These are phyloP conservation scores for Pestalotiopsis sp. DNA, from an alignment of 2,329 filamentous ascomycete species.

Conservation along the genomic window DNA sequence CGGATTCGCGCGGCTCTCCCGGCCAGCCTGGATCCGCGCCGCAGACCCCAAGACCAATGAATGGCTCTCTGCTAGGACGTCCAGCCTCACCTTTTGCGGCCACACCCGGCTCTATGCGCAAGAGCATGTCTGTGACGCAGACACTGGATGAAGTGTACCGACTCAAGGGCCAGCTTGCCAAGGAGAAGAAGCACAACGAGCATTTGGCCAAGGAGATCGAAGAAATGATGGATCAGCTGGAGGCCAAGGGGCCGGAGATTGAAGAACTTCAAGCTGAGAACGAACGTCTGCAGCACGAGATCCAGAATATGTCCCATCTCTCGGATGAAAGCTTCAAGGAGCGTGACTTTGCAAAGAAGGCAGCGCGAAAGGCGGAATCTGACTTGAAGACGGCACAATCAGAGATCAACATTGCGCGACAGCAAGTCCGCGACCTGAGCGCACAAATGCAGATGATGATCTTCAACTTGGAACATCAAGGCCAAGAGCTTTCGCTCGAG, in stretches of 20 bases:
- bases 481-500: slow-evolving; percentile 71
- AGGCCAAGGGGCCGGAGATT: slow-evolving; percentile 85
- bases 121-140: slow-evolving; percentile 63
- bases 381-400: slow-evolving; percentile 65
- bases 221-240: slow-evolving; percentile 82
- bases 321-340: slow-evolving; percentile 82
- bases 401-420: slow-evolving; percentile 78
- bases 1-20: slow-evolving; percentile 38
- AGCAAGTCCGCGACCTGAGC: slow-evolving; percentile 86
- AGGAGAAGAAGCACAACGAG: slow-evolving; percentile 73
- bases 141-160: slow-evolving; percentile 67
- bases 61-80: slow-evolving; percentile 56
- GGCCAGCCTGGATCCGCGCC: slow-evolving; percentile 51
- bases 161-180: slow-evolving; percentile 72
- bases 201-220: slow-evolving; percentile 79
- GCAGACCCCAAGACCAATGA: slow-evolving; percentile 60
- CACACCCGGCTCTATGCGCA: slow-evolving; percentile 57
- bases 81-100: slow-evolving; percentile 66
- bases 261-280: slow-evolving; percentile 84
- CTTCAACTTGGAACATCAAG: slow-evolving; percentile 80
- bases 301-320: slow-evolving; percentile 82
- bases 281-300: slow-evolving; percentile 76
- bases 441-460: slow-evolving; percentile 89
- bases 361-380: slow-evolving; percentile 77
- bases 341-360: slow-evolving; percentile 77